Evolutionary conservation across 2,329 filamentous ascomycete species (phyloP), one percentile per base, ranked within the genome.

Genomic region (Colletotrichum australisinense): DNA sequence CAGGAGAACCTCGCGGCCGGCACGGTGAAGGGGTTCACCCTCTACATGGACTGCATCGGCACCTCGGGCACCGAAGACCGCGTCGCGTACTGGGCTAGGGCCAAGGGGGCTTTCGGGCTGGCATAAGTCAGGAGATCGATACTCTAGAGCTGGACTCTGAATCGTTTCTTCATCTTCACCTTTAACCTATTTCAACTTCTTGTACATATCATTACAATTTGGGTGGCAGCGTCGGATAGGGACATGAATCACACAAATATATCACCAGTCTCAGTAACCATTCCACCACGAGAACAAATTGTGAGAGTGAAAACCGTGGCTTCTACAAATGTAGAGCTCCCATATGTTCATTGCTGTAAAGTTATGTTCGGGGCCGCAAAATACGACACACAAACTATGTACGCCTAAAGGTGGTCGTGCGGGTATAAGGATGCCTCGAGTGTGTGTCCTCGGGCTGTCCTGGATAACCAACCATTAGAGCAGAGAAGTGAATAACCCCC

Each of bases 41-140:
- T 78, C 0, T 89, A 89, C 78, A 87, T 89, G 83, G 64, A 53
- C 2, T 90, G 88, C 68, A 83, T 90, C 16, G 85, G 83, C 1
- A 81, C 83, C 2, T 32, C 75, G 0, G 73, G 81, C 0, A 79
- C 77, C 5, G 67, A 79, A 1, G 80, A 81, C 0, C 81, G 88
- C 3, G 63, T 76, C 60, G 82, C 75, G 1, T 88, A 86, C 78
- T 87, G 87, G 80, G 75, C 74, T 5, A 73, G 79, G 4, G 88
- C 88, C 2, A 88, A 89, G 84, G 49, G 74, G 53, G 88, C 86
- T 0, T 88, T 90, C 77, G 79, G 53, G 52, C 5, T 74, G 38
- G 16, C 68, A 2, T 74, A 49, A 49, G 24, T 2, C 30, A 5
- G 0, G 42, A 9, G 22, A 57, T 19, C 5, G 38, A 42, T 42